Evolutionary conservation across 1,139 yeast species (phyloP), one percentile per base, ranked within the genome.

Genomic region (Saccharomyces uvarum): DNA sequence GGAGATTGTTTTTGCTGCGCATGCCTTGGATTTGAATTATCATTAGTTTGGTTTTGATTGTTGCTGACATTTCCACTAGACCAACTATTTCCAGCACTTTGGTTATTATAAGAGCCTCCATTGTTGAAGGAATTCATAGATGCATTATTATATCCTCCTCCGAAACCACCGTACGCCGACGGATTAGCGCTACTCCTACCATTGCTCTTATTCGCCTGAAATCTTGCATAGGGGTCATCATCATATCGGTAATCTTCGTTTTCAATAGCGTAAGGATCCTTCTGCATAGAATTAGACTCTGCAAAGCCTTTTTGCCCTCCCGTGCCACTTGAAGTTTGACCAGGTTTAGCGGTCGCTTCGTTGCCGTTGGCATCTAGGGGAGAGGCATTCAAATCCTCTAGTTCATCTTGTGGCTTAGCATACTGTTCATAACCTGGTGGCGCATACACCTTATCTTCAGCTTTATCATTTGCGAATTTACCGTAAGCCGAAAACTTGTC

Each of bases 401-500:
- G 54, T 28, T 49, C 52, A 13, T 50, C 49, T 31, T 19, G 47
- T 13, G 56, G 60, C 9, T 51, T 52, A 3, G 67, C 68, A 51
- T 59, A 66, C 16, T 61, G 59, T 52, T 70, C 73, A 57, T 72
- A 73, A 57, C 82, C 61, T 75, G 82, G 51, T 70, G 81, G 70
- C 64, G 75, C 64, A 74, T 81, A 58, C 16, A 68, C 64, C 46
- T 64, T 80, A 72, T 67, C 75, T 65, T 59, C 69, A 59, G 55
- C 64, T 56, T 63, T 74, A 51, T 81, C 82, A 59, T 77, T 78
- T 13, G 88, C 86, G 69, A 79, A 83, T 55, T 76, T 75, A 48
- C 77, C 77, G 66, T 84, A 86, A 2, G 89, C 90, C 8, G 84
- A 81, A 67, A 86, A 86, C 63, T 82, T 81, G 61, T 77, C 81